Conservation (phyloP, 1,139 yeast species). For the Suhomyces atakaporum region DNA sequence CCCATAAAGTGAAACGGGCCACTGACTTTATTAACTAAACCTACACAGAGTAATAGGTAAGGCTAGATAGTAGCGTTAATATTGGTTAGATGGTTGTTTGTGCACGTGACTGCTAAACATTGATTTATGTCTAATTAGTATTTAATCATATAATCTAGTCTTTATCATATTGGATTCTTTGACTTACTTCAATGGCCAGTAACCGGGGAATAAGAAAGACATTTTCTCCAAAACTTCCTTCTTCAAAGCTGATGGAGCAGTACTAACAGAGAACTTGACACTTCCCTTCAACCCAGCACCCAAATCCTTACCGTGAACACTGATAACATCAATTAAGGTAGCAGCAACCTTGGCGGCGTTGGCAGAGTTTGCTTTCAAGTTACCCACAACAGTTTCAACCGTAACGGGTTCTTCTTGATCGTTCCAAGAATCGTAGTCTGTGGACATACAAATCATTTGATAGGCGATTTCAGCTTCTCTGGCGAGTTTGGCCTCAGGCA, state of each 20-base stretch:
- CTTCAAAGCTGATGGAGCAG: constrained; percentile 75
- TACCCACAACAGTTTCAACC: constrained; percentile 92
- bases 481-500: constrained; percentile 95
- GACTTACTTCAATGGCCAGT: constrained; percentile 55
- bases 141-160: background rate
- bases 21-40: no score
- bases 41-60: no score
- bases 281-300: constrained; percentile 74
- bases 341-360: constrained; percentile 83
- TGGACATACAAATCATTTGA: constrained; percentile 98
- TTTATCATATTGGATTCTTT: background rate
- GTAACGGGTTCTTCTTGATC: constrained; percentile 94
- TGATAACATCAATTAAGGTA: constrained; percentile 64
- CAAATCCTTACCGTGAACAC: constrained; percentile 54
- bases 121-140: background rate
- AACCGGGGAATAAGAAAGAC: constrained; percentile 90
- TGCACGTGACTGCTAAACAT: no score
- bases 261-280: constrained; percentile 80
- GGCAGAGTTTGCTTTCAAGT: constrained; percentile 80
- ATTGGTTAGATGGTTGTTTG: no score
- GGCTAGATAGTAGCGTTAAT: no score
- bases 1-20: no score
- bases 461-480: constrained; percentile 96
- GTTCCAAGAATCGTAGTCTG: constrained; percentile 98
- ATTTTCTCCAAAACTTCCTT: constrained; percentile 74